Evolutionary conservation across 73 alveolate species (phyloP), one percentile per base, ranked within the genome.

Genomic region (Blepharisma stoltei): DNA sequence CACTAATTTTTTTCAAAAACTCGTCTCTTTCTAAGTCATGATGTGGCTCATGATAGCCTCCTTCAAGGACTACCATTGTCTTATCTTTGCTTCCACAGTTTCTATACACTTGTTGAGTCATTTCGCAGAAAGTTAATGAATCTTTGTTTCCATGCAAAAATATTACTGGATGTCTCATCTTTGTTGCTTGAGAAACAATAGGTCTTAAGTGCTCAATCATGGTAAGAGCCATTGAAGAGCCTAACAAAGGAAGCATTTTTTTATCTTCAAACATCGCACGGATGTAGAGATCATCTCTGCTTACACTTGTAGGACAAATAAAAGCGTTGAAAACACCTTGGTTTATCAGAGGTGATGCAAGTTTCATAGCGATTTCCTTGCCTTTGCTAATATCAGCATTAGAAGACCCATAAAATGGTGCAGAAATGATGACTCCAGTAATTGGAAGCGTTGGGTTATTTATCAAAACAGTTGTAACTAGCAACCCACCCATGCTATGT

Each of bases 401-500:
- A 32, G 83, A 78, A 55, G 76, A 71, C 50, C 88, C 85, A 25
- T 70, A 54, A 37, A 84, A 81, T 0, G 93, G 87, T 75, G 90
- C 73, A 9, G 87, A 73, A 38, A 86, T 76, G 2, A 86, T 77
- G 14, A 83, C 89, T 38, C 93, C 93, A 27, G 93, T 84, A 65
- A 86, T 54, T 50, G 83, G 43, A 6, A 86, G 65, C 6, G 27
- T 60, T 32, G 97, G 97, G 60, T 93, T 91, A 50, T 89, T 85
- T 71, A 90, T 52, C 6, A 89, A 70, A 55, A 85, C 88, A 3
- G 96, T 23, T 7, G 86, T 67, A 37, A 86, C 81, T 2, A 90
- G 71, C 46, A 87, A 46, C 11, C 97, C 96, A 18, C 98, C 98
- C 98, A 93, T 93, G 6, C 95, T 83, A 54, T 93, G 98, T 5